A percentile compares a stretch with the other conserved stretches of the same genome.
Conservation (phyloP, 345 rosid species). For the Capsella bursapastoris region DNA sequence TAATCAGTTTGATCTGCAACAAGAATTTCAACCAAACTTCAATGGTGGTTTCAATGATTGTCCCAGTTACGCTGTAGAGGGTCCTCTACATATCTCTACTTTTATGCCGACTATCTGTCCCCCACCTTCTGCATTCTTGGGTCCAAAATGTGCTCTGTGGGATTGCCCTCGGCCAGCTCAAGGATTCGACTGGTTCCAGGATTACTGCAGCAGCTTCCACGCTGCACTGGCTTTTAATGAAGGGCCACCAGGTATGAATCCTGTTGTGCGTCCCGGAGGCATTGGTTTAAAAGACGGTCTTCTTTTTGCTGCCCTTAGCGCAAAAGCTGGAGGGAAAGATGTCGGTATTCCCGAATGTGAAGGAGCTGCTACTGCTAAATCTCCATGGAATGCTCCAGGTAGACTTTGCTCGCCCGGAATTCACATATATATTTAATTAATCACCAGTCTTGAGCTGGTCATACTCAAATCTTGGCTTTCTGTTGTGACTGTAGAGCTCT, state of each 20-base stretch:
- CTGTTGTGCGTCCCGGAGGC: conserved; percentile 88
- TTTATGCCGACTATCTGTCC: conserved; percentile 72
- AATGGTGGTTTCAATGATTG: conserved; percentile 53
- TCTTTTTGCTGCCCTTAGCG: conserved; percentile 83
- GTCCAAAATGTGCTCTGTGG: conserved; percentile 99
- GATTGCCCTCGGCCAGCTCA: conserved; percentile 98
- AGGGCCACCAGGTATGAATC: conserved; percentile 94
- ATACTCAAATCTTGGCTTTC: conserved; percentile 33
- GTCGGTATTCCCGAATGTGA: conserved; percentile 99
- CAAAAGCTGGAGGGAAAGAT: conserved; percentile 83
- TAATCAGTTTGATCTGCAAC: conserved; percentile 70
- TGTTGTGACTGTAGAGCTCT: conserved; percentile 72
- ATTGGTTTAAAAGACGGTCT: conserved; percentile 88
- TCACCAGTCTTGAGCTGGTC: conserved; percentile 1
- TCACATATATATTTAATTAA: neutral
- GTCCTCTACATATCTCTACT: conserved; percentile 57
- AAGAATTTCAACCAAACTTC: conserved; percentile 66
- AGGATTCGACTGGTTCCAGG: conserved; percentile 82
- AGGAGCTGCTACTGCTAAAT: conserved; percentile 98
- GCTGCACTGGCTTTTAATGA: conserved; percentile 82
- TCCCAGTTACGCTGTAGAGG: conserved; percentile 58
- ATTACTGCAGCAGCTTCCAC: conserved; percentile 94
- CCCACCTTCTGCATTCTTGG: conserved; percentile 93
- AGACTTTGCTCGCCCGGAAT: conserved; percentile 17
- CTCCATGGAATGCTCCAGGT: conserved; percentile 99